phyloP scores from a whole-genome alignment of 1,284 basidiomycete species.

The Paramarasmius palmivorus region DNA sequence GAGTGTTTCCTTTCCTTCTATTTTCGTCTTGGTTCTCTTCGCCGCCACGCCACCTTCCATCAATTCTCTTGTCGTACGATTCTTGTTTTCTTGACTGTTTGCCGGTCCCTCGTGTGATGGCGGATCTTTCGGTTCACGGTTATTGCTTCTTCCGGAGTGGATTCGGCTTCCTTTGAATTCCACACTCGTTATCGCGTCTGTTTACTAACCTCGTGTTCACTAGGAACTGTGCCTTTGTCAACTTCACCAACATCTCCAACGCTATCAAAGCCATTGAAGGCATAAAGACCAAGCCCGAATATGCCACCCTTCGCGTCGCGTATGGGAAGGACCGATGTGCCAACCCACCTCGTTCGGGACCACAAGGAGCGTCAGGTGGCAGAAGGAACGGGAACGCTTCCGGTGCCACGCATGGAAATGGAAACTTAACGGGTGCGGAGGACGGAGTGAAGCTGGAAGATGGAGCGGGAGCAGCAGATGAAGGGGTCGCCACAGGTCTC shows the following conservation, averaged over 20 bases:
- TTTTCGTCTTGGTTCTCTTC: background rate
- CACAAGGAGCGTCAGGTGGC: slow-evolving; percentile 60
- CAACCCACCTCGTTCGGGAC: slow-evolving; percentile 81
- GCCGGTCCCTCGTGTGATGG: too few relatives aligned
- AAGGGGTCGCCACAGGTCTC: background rate
- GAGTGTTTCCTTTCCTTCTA: slow-evolving; percentile 29
- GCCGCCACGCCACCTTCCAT: background rate
- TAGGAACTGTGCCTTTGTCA: slow-evolving; percentile 94
- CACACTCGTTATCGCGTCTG: too few relatives aligned
- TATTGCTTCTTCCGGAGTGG: too few relatives aligned
- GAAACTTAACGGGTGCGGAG: slow-evolving; percentile 16
- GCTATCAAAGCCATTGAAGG: slow-evolving; percentile 96
- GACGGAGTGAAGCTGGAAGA: background rate
- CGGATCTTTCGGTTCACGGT: too few relatives aligned
- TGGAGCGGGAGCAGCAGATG: background rate
- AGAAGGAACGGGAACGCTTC: slow-evolving; percentile 34
- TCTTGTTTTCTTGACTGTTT: too few relatives aligned
- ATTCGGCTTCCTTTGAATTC: too few relatives aligned
- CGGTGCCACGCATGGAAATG: slow-evolving; percentile 32
- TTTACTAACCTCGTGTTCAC: slow-evolving; percentile 6
- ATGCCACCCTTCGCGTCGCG: slow-evolving; percentile 79
- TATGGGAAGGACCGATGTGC: slow-evolving; percentile 96
- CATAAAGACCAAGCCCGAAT: slow-evolving; percentile 85
- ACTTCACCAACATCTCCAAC: slow-evolving; percentile 88
- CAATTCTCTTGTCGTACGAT: background rate